These are phyloP conservation scores for Chlamydomonas asymmetrica DNA, from an alignment of 139 green algal species.

Conservation along the genomic window DNA sequence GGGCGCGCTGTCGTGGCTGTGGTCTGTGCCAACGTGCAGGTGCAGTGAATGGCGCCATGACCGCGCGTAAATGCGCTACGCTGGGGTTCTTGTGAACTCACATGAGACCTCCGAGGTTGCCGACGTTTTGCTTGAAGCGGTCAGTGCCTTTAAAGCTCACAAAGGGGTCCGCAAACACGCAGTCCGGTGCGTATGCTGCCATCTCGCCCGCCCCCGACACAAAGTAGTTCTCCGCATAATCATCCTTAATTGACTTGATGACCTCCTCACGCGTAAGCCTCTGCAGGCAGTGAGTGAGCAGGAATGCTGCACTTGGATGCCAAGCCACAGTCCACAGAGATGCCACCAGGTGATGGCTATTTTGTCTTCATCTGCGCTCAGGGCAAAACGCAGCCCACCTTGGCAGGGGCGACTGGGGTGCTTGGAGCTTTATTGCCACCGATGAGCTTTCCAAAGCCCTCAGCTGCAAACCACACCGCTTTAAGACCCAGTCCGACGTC, in stretches of 20 bases:
- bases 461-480: slow-evolving; percentile 77
- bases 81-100: too few relatives aligned
- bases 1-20: too few relatives aligned
- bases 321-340: background rate
- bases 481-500: slow-evolving; percentile 58
- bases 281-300: background rate
- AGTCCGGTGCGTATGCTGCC: slow-evolving; percentile 48
- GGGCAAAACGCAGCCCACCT: too few relatives aligned
- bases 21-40: too few relatives aligned
- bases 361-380: background rate
- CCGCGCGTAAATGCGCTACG: too few relatives aligned
- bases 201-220: slow-evolving; percentile 55
- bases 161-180: slow-evolving; percentile 52
- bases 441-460: slow-evolving; percentile 73
- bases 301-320: background rate
- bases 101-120: slow-evolving; percentile 81
- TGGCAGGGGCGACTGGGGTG: background rate
- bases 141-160: slow-evolving; percentile 53
- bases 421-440: too few relatives aligned
- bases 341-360: background rate
- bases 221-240: slow-evolving; percentile 82
- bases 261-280: slow-evolving; percentile 41
- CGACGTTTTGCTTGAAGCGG: slow-evolving; percentile 86
- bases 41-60: too few relatives aligned
- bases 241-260: slow-evolving; percentile 50